Evolutionary conservation across 306 rosid species (phyloP), one percentile per base, ranked within the genome.

Genomic region (Cicer chorassanicum): DNA sequence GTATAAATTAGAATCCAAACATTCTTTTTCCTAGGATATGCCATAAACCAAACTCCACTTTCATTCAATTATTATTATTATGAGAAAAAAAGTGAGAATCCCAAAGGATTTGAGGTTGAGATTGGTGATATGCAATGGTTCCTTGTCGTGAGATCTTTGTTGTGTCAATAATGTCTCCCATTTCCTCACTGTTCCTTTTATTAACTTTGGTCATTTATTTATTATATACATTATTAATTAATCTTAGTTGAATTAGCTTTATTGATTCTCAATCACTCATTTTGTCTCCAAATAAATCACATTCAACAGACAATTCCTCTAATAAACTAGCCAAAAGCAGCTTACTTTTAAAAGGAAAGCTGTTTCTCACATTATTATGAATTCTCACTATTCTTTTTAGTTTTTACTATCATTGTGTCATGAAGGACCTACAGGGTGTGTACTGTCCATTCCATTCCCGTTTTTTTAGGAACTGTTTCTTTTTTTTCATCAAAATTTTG

Each of bases 301-400:
- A 71, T 78, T 81, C 89, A 75, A 36, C 60, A 70, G 85, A 86
- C 86, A 74, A 66, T 69, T 81, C 81, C 75, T 73, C 70, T 65
- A 80, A 75, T 80, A 81, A 83, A 82, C 84, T 78, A 83, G 78
- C 81, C 79, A 77, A 89, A 88, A 87, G 92, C 74, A 76, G 3
- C 73, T 48, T 14, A 82, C 92, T 89, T 89, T 91, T 62, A 80
- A 91, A 87, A 86, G 90, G 68, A 78, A 86, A 82, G 96, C 74
- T 50, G 78, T 44, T 59, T 39, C 72, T 40, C 78, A 53, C 88
- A 82, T 73, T 70, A 65, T 75, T 81, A 44, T 40, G 6, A 64
- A 57, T 9, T 40, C 68, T 51, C 70, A 54, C 39, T 24, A 12
- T 49, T 16, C 48, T 77, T 56, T 82, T 53, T 62, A 63, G 68